These are phyloP conservation scores for Avena eriantha DNA, from an alignment of 176 grass and related monocot genomes.

Conservation along the genomic window DNA sequence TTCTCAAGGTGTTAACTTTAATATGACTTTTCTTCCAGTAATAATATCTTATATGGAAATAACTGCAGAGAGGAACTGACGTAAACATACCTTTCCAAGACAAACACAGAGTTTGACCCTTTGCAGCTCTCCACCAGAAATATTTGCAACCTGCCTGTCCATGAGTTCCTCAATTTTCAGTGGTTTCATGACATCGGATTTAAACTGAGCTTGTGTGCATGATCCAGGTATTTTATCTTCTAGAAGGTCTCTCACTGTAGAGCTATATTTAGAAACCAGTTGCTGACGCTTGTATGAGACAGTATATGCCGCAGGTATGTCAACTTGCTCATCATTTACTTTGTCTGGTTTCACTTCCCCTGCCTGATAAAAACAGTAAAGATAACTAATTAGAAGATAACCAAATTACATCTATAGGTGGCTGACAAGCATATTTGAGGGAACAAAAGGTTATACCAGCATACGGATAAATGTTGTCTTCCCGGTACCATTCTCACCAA, in stretches of 20 bases:
- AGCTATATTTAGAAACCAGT: conserved; percentile 67
- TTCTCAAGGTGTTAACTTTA: neutral
- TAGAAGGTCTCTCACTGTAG: conserved; percentile 65
- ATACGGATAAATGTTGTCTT: conserved; percentile 84
- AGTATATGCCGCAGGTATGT: conserved; percentile 65
- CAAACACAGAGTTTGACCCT: conserved; percentile 84
- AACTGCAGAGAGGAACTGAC: neutral
- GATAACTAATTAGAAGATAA: neutral
- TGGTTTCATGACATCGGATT: conserved; percentile 91
- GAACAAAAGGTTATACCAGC: conserved; percentile 56
- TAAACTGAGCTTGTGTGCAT: conserved; percentile 66
- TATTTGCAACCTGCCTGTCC: conserved; percentile 82
- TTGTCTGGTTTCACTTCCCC: conserved; percentile 72
- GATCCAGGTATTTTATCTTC: conserved; percentile 72
- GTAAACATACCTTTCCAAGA: conserved; percentile 75
- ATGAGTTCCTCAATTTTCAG: conserved; percentile 88
- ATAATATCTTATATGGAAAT: neutral
- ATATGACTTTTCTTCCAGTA: neutral
- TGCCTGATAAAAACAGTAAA: conserved; percentile 50
- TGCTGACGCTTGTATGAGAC: conserved; percentile 85
- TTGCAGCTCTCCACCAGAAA: conserved; percentile 96
- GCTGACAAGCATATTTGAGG: neutral
- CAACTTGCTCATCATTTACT: conserved; percentile 53
- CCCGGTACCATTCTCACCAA: conserved; percentile 83
- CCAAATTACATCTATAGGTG: neutral